Percentiles rank a stretch among this genome's conserved stretches.
Evolutionary conservation across 371 early-diverging fungal genomes (phyloP).

Genomic region (Mucor plumbeus): DNA sequence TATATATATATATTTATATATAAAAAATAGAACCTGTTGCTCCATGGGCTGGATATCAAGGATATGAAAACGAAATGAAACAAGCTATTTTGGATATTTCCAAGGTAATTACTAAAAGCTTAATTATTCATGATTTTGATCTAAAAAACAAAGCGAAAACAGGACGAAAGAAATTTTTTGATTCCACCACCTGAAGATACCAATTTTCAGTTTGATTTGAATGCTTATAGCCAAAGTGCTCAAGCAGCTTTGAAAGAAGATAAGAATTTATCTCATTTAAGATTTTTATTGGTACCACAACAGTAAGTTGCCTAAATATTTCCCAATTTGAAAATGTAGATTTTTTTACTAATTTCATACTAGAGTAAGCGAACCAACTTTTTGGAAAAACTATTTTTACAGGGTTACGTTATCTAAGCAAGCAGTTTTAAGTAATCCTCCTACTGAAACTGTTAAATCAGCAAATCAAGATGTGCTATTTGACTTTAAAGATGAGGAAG

Average conservation of each 20-base stretch:
- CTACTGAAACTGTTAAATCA: conserved; percentile 9
- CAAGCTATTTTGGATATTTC: conserved; percentile 62
- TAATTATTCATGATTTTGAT: too few relatives aligned
- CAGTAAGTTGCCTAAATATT: conserved; percentile 40
- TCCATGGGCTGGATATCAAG: conserved; percentile 64
- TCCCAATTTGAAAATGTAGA: not conserved
- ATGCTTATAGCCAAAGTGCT: conserved; percentile 62
- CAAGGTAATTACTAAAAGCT: conserved; percentile 29
- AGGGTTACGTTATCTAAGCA: conserved; percentile 71
- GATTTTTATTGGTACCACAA: conserved; percentile 72
- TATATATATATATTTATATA: not conserved
- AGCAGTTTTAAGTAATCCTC: conserved; percentile 36
- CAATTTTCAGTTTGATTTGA: conserved; percentile 67
- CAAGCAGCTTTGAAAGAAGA: conserved; percentile 66
- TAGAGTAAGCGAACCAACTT: conserved; percentile 66
- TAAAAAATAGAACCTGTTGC: conserved; percentile 51
- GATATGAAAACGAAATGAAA: conserved; percentile 61
- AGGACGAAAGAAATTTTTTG: conserved; percentile 74
- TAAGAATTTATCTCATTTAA: conserved; percentile 59
- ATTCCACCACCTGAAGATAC: conserved; percentile 71
- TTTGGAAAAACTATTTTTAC: conserved; percentile 83
- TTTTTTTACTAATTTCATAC: not conserved
- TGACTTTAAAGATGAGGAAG: conserved; percentile 37
- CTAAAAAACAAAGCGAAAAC: too few relatives aligned
- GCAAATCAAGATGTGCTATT: conserved; percentile 34